phyloP scores from a whole-genome alignment of 495 filamentous ascomycete species.

The Tuber umbilicatum region DNA sequence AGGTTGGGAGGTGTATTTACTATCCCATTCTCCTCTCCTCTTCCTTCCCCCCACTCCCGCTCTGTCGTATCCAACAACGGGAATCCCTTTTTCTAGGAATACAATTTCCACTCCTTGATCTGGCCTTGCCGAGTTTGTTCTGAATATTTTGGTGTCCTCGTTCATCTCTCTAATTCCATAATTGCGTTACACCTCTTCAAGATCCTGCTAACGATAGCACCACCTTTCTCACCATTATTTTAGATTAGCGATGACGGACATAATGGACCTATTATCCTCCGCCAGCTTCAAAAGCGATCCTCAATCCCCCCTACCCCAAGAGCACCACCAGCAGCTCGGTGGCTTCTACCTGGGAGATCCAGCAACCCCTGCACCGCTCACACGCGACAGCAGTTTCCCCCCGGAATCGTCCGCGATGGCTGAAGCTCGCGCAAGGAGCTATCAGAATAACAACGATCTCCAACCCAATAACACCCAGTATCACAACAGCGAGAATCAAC shows the following conservation, averaged over 20 bases:
- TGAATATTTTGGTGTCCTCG: neutral
- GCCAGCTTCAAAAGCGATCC: neutral
- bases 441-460: neutral
- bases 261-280: neutral
- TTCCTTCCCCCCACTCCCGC: neutral
- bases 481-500: neutral
- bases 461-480: neutral
- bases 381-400: neutral
- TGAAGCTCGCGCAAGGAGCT: neutral
- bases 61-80: neutral
- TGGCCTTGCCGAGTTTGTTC: neutral
- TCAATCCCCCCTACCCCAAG: neutral
- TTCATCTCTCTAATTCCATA: neutral
- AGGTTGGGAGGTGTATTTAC: constrained; percentile 1
- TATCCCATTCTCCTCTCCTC: neutral
- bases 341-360: neutral
- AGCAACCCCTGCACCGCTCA: neutral
- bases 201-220: neutral
- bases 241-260: neutral
- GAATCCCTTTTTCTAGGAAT: neutral
- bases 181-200: neutral
- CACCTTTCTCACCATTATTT: neutral
- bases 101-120: neutral
- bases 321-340: neutral
- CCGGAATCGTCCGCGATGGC: neutral